Base-by-base conservation (phyloP, 768 basidiomycete genomes). In the Strobilomyces dryophilus region DNA sequence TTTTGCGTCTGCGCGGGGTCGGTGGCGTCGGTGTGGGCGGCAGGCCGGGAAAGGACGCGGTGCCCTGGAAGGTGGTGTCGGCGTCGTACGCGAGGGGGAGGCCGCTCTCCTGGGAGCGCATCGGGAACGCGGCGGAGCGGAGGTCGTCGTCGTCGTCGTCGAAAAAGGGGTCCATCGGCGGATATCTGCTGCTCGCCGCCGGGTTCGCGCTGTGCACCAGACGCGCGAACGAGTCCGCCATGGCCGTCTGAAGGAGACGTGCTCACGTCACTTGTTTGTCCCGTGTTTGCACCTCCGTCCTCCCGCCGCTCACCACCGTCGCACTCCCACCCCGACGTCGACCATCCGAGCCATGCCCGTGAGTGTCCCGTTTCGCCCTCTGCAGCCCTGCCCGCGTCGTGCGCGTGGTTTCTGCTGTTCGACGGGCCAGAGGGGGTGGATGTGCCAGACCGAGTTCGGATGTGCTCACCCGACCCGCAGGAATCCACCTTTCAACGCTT, bases 401-500 rank as follows among this genome's bases (percentile, higher is more conserved):
- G 2, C 0, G 27, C 11, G 35, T 6, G 2, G 17, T 31, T 0
- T 1, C 3, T 2, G 11, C 5, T 2, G 34, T 9, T 2, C 0
- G 5, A 12, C 12, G 32, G 15, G 34, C 37, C 37, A 20, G 34
- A 3, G 9, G 34, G 29, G 55, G 26, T 64, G 62, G 62, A 65
- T 64, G 53, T 41, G 17, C 35, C 3, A 4, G 6, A 11, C 3
- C 0, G 17, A 1, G 35, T 36, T 1, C 29, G 58, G 63, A 64
- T 64, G 61, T 54, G 32, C 44, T 65, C 56, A 65, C 50, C 15
- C 10, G 35, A 35, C 44, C 27, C 27, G 9, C 64, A 89, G 83
- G 79, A 85, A 61, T 94, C 91, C 66, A 92, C 85, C 71, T 98
- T 98, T 82, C 86, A 87, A 76, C 91, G 92, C 58, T 98, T 95